Percentiles rank a stretch among this genome's conserved stretches.
Evolutionary conservation across 2,329 filamentous ascomycete genomes (phyloP).

Genomic region (Xylaria sp.): DNA sequence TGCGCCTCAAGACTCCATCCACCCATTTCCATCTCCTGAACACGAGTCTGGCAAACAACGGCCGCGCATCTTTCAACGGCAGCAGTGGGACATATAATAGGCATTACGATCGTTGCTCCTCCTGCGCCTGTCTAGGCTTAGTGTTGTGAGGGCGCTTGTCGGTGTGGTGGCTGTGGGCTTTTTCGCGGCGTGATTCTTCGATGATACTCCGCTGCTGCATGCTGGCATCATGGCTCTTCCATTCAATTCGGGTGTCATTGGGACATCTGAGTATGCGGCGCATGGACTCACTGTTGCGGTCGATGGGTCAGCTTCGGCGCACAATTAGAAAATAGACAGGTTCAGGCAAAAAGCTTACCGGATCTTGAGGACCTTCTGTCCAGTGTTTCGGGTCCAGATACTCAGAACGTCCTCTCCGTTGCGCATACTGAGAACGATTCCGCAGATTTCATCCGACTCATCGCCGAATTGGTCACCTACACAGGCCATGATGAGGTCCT

Average conservation of each 20-base stretch:
- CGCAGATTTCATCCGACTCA: constrained; percentile 89
- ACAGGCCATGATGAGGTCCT: constrained; percentile 84
- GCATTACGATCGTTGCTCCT: constrained; percentile 30
- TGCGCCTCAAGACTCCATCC: neutral
- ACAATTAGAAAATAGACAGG: neutral
- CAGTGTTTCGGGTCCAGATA: constrained; percentile 94
- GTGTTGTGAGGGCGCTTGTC: constrained; percentile 34
- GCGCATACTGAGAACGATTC: constrained; percentile 86
- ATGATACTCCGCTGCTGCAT: constrained; percentile 88
- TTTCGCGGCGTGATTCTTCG: constrained; percentile 86
- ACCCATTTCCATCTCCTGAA: neutral
- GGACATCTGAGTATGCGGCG: constrained; percentile 85
- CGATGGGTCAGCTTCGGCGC: constrained; percentile 8
- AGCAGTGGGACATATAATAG: neutral
- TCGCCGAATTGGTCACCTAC: constrained; percentile 93
- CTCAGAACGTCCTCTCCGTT: constrained; percentile 96
- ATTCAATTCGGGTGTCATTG: constrained; percentile 82
- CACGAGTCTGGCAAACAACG: neutral
- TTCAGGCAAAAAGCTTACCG: constrained; percentile 49
- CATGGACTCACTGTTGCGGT: constrained; percentile 72
- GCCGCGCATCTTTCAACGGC: neutral
- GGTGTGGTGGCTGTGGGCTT: constrained; percentile 46
- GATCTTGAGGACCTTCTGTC: constrained; percentile 91
- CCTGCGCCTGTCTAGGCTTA: constrained; percentile 28
- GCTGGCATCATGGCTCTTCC: constrained; percentile 93